phyloP scores from a whole-genome alignment of 2,329 filamentous ascomycete genomes.

The Ascochyta fabae region DNA sequence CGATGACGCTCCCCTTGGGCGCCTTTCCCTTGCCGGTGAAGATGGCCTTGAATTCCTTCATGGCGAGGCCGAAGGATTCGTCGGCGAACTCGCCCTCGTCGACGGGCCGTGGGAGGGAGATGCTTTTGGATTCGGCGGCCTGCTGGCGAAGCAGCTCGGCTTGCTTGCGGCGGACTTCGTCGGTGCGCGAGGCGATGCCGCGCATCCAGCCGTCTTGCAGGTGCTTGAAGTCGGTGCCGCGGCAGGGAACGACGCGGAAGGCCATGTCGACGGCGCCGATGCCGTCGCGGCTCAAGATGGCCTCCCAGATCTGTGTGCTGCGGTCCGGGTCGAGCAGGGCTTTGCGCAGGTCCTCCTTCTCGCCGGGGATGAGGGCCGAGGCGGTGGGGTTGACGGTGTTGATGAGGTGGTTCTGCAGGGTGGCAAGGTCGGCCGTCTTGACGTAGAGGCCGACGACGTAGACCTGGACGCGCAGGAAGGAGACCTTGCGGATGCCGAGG shows the following conservation, averaged over 20 bases:
- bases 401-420: conserved; percentile 79
- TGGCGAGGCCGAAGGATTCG: conserved; percentile 75
- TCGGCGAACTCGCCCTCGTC: conserved; percentile 64
- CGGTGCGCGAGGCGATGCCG: conserved; percentile 76
- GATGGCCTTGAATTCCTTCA: conserved; percentile 80
- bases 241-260: conserved; percentile 85
- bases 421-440: conserved; percentile 79
- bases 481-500: conserved; percentile 85
- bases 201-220: conserved; percentile 90
- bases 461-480: conserved; percentile 87
- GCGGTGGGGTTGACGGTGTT: conserved; percentile 77
- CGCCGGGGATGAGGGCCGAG: conserved; percentile 80
- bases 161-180: conserved; percentile 53
- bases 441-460: conserved; percentile 96
- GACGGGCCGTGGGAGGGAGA: conserved; percentile 41
- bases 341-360: conserved; percentile 75
- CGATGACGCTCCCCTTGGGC: conserved; percentile 78
- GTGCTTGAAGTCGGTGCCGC: conserved; percentile 93
- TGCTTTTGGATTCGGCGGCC: conserved; percentile 47
- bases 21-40: conserved; percentile 80
- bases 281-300: conserved; percentile 66
- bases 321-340: conserved; percentile 72
- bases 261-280: conserved; percentile 68
- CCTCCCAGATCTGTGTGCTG: conserved; percentile 77
- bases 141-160: conserved; percentile 51